Evolutionary conservation across 306 rosid species (phyloP).

Genomic region (Medicago arabica): DNA sequence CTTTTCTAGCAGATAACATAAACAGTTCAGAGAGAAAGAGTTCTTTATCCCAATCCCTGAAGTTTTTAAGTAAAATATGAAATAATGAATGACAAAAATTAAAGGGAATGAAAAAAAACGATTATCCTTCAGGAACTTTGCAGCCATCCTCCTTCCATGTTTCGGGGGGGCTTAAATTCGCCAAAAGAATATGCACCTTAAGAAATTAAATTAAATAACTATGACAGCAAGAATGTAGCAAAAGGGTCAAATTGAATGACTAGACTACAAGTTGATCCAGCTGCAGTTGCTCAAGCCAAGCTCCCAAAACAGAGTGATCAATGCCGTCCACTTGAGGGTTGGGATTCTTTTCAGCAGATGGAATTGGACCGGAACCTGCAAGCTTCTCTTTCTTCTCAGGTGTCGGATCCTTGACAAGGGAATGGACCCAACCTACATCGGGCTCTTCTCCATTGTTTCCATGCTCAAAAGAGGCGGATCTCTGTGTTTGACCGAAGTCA

Average conservation of each 20-base stretch:
- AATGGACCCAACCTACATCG: slow-evolving; percentile 87
- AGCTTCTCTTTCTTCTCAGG: slow-evolving; percentile 71
- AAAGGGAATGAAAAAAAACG: slow-evolving; percentile 18
- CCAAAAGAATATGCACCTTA: slow-evolving; percentile 53
- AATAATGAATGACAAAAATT: slow-evolving; percentile 49
- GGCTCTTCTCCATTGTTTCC: slow-evolving; percentile 83
- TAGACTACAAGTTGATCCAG: slow-evolving; percentile 80
- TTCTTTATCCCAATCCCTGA: slow-evolving; percentile 33
- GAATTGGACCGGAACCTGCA: slow-evolving; percentile 51
- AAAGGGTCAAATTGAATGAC: slow-evolving; percentile 46
- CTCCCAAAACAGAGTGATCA: slow-evolving; percentile 84
- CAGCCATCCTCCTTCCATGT: slow-evolving; percentile 40
- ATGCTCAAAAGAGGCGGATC: slow-evolving; percentile 64
- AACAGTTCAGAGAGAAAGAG: slow-evolving; percentile 40
- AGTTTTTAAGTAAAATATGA: slow-evolving; percentile 41
- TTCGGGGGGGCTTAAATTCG: slow-evolving; percentile 39
- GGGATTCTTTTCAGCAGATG: slow-evolving; percentile 64
- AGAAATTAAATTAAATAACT: slow-evolving; percentile 54
- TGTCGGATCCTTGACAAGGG: slow-evolving; percentile 89
- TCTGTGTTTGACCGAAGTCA: slow-evolving; percentile 51
- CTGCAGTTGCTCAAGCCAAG: slow-evolving; percentile 97
- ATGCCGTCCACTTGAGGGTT: slow-evolving; percentile 62
- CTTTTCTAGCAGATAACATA: slow-evolving; percentile 35
- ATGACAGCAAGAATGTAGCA: slow-evolving; percentile 48
- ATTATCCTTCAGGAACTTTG: slow-evolving; percentile 41